Conservation (phyloP, 1,284 basidiomycete species). For the Ceratobasidium sp. region DNA sequence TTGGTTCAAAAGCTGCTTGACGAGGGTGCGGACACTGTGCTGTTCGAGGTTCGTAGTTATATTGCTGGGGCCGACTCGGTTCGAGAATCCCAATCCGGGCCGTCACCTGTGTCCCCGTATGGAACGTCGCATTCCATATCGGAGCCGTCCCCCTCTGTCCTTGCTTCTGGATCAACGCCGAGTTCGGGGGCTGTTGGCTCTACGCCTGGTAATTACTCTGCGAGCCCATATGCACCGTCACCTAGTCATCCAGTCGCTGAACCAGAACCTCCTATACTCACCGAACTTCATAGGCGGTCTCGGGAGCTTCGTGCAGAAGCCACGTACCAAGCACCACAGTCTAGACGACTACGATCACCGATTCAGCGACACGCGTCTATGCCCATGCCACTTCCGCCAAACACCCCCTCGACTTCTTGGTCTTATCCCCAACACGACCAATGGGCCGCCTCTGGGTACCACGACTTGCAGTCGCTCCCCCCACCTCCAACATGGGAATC, state of each 20-base stretch:
- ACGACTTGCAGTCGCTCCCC: conserved; percentile 26
- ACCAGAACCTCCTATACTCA: conserved; percentile 32
- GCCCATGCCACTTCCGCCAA: conserved; percentile 15
- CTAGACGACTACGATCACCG: not conserved
- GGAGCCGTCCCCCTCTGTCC: conserved; percentile 26
- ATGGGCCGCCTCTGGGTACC: conserved; percentile 22
- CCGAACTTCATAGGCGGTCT: conserved; percentile 30
- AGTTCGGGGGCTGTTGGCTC: conserved; percentile 28
- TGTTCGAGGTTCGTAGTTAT: conserved; percentile 38
- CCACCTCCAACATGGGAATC: conserved; percentile 26
- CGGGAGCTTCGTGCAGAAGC: conserved; percentile 30
- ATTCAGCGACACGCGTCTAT: conserved; percentile 25
- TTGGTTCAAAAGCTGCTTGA: conserved; percentile 35
- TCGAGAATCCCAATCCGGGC: conserved; percentile 26
- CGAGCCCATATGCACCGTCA: conserved; percentile 21
- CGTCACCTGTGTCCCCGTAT: conserved; percentile 32
- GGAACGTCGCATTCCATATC: conserved; percentile 28
- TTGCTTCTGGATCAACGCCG: conserved; percentile 30
- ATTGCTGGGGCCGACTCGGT: conserved; percentile 36
- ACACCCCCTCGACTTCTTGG: conserved; percentile 4
- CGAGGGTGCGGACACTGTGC: conserved; percentile 30
- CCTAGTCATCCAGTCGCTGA: conserved; percentile 24
- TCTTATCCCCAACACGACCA: conserved; percentile 14
- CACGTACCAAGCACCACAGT: conserved; percentile 13
- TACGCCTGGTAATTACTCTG: conserved; percentile 1